These are phyloP conservation scores for Wakefieldia striispora DNA, from an alignment of 768 basidiomycete genomes.

Conservation along the genomic window DNA sequence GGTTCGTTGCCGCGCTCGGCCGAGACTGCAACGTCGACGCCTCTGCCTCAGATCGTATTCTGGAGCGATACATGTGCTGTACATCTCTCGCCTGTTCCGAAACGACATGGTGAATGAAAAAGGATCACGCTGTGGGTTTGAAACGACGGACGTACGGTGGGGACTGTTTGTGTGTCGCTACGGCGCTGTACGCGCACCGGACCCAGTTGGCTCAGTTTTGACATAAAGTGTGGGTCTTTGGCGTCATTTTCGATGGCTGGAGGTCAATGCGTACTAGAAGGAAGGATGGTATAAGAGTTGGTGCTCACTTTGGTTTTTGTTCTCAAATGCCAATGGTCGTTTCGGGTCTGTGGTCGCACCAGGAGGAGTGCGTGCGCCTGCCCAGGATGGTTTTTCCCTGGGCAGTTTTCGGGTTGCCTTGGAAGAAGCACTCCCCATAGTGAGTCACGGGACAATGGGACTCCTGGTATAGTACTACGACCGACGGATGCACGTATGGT, in stretches of 20 bases:
- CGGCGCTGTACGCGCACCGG: conserved; percentile 62
- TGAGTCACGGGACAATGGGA: not conserved
- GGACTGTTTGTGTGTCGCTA: conserved; percentile 41
- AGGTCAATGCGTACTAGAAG: not conserved
- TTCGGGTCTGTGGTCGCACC: conserved; percentile 9
- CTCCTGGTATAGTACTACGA: no score
- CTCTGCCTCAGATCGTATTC: conserved; percentile 54
- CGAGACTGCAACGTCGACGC: conserved; percentile 18
- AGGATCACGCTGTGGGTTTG: no score
- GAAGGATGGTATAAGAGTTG: not conserved
- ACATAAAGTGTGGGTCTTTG: conserved; percentile 69
- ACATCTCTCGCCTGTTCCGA: conserved; percentile 24
- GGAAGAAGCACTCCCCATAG: conserved; percentile 63
- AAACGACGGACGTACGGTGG: conserved; percentile 39
- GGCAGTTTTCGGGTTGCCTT: conserved; percentile 60
- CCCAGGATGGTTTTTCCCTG: conserved; percentile 47
- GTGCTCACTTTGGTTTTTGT: conserved; percentile 45
- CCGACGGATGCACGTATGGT: no score
- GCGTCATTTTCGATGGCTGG: conserved; percentile 64
- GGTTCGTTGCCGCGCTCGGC: conserved; percentile 41
- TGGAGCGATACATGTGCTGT: conserved; percentile 50
- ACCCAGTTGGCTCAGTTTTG: conserved; percentile 62
- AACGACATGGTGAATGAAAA: no score
- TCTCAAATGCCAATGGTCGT: conserved; percentile 46
- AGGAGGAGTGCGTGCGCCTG: conserved; percentile 41